Evolutionary conservation across 192 early-diverging fungal species (phyloP), one percentile per base, ranked within the genome.

Genomic region (Rhizophagus sp.): DNA sequence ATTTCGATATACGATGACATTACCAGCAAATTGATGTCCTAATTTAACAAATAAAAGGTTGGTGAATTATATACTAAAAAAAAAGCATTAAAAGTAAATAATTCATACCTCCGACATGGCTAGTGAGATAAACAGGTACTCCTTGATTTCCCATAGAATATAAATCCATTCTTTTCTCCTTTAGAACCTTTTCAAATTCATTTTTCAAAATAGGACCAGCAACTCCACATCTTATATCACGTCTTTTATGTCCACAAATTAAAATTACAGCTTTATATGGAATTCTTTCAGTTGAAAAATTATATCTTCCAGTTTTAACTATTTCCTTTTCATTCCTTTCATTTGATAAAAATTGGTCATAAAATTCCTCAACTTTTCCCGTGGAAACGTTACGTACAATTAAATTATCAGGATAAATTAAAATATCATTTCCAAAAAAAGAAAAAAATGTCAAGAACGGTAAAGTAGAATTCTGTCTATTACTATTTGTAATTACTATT

Each of bases 11-110:
- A 88, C 80, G 61, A 91, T 91, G 17, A 89, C 82, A 52, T 91
- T 91, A 8, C 89, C 89, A 2, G 89, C 89, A 80, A 87, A 91
- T 75, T 91, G 89, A 82, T 91, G 89, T 44, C 89, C 86, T 87
- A 62, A 47, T 27, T 36, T 17, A 47, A 15, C 6, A 50, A 57
- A 77, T 25, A 34, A 57, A 50, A 41, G 6, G 68, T 57, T 22
- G 3, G 9, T 27, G 9, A 19, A 47, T 47, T 47, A 8, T 1
- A 9, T 7, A 44, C 10, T 6, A 73, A 70, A 33, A 73, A 27
- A 34, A 44, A 22, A 34, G 24, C 77, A 78, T 44, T 36, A 15
- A 22, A 27, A 24, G 22, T 25, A 19, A 27, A 12, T 2, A 25
- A 34, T 44, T 24, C 76, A 81, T 81, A 87, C 87, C 89, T 78